These are phyloP conservation scores for Sugiyamaella grinbergsii DNA, from an alignment of 1,139 yeast species.

Conservation along the genomic window DNA sequence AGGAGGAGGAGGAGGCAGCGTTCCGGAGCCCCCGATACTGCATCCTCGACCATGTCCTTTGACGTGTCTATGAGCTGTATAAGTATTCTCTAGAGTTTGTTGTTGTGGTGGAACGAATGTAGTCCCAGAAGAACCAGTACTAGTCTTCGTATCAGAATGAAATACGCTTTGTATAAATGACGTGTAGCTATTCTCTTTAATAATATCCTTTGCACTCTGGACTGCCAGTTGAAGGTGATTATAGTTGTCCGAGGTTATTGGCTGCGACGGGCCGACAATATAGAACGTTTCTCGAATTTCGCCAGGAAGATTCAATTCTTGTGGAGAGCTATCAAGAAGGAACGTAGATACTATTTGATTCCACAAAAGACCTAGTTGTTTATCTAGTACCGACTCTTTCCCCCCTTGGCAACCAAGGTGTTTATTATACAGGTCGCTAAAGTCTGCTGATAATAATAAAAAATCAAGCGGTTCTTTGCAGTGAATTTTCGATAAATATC, in stretches of 20 bases:
- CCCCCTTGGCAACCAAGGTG: too few relatives aligned
- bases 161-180: slow-evolving; percentile 28
- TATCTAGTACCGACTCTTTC: neutral
- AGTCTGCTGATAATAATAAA: slow-evolving; percentile 38
- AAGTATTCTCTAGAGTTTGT: neutral
- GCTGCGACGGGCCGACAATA: slow-evolving; percentile 28
- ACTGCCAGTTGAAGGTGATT: slow-evolving; percentile 33
- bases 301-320: slow-evolving; percentile 42
- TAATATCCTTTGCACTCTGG: slow-evolving; percentile 37
- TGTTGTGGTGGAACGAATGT: neutral
- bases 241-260: slow-evolving; percentile 1
- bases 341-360: slow-evolving; percentile 38
- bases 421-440: slow-evolving; percentile 30
- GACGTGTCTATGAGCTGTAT: neutral
- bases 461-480: slow-evolving; percentile 44
- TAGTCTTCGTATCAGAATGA: neutral
- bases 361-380: slow-evolving; percentile 31
- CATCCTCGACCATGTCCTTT: slow-evolving; percentile 12
- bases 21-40: neutral
- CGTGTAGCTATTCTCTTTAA: slow-evolving; percentile 39
- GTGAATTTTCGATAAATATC: slow-evolving; percentile 39
- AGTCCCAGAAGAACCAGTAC: neutral
- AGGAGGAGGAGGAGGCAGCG: neutral
- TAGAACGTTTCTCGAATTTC: slow-evolving; percentile 40
- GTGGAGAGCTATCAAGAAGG: slow-evolving; percentile 36